These are phyloP conservation scores for Ophiocordyceps camponoti-leonardi DNA, from an alignment of 2,329 filamentous ascomycete species.

Conservation along the genomic window DNA sequence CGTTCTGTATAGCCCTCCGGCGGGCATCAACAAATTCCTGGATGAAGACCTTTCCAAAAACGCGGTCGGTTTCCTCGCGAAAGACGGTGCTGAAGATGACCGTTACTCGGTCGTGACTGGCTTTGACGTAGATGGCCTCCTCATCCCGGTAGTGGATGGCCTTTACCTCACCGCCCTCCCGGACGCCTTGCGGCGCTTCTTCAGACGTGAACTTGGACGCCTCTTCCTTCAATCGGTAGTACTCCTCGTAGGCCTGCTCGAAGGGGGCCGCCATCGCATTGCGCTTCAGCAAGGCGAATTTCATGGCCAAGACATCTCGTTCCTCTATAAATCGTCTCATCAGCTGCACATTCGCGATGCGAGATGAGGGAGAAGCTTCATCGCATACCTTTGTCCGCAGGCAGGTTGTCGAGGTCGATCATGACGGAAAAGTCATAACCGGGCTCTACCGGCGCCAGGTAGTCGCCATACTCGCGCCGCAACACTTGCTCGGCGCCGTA, in stretches of 20 bases:
- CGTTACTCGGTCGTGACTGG: slow-evolving; percentile 89
- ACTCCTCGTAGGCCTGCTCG: slow-evolving; percentile 89
- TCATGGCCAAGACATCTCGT: slow-evolving; percentile 69
- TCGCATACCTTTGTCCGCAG: slow-evolving; percentile 51
- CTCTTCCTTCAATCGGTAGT: slow-evolving; percentile 71
- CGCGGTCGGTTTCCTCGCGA: slow-evolving; percentile 89
- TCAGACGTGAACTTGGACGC: slow-evolving; percentile 87
- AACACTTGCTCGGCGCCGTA: slow-evolving; percentile 89
- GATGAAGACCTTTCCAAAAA: slow-evolving; percentile 96
- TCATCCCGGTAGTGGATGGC: slow-evolving; percentile 97
- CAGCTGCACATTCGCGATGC: neutral
- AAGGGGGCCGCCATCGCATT: slow-evolving; percentile 98
- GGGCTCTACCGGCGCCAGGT: slow-evolving; percentile 71
- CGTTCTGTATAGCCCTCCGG: slow-evolving; percentile 90
- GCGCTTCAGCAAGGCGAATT: slow-evolving; percentile 84
- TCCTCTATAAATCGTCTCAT: slow-evolving; percentile 38
- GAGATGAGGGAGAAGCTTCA: neutral
- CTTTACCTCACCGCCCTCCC: slow-evolving; percentile 83
- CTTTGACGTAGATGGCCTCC: slow-evolving; percentile 97
- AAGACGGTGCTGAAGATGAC: slow-evolving; percentile 99
- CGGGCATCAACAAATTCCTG: slow-evolving; percentile 97
- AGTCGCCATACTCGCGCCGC: slow-evolving; percentile 83
- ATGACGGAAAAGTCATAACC: slow-evolving; percentile 94
- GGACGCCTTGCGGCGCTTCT: slow-evolving; percentile 77
- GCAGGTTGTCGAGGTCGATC: slow-evolving; percentile 77